phyloP scores from a whole-genome alignment of 345 rosid species.

The Pistacia vera region DNA sequence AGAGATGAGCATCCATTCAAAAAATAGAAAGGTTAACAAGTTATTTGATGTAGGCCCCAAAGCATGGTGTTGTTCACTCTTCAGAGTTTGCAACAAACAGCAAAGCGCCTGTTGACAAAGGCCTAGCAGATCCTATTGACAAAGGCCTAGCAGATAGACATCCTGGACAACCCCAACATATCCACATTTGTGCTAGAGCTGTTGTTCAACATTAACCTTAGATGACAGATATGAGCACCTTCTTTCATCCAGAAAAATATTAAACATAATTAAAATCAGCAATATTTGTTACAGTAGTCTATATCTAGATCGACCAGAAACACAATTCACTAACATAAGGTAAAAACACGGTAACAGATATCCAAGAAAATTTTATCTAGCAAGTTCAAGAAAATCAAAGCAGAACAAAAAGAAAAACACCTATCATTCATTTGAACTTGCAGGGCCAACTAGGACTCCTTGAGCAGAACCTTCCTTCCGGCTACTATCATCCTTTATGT shows the following conservation, averaged over 20 bases:
- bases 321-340: neutral
- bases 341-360: neutral
- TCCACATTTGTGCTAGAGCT: neutral
- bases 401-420: constrained; percentile 1
- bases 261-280: constrained; percentile 1
- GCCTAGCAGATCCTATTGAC: neutral
- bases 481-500: constrained; percentile 47
- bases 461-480: constrained; percentile 87
- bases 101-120: neutral
- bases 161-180: neutral
- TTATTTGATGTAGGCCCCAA: too few species aligned
- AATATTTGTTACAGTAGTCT: constrained; percentile 11
- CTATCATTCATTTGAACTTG: constrained; percentile 50
- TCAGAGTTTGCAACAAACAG: too few species aligned
- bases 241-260: neutral
- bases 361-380: neutral
- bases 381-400: constrained; percentile 6
- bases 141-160: neutral
- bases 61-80: too few species aligned
- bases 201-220: neutral
- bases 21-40: too few species aligned
- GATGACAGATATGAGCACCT: neutral
- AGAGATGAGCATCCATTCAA: too few species aligned
- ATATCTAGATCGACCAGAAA: constrained; percentile 5
- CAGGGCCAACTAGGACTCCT: constrained; percentile 96